phyloP scores from a whole-genome alignment of 1,139 yeast genomes.

The Debaryomycetaceae sp. region DNA sequence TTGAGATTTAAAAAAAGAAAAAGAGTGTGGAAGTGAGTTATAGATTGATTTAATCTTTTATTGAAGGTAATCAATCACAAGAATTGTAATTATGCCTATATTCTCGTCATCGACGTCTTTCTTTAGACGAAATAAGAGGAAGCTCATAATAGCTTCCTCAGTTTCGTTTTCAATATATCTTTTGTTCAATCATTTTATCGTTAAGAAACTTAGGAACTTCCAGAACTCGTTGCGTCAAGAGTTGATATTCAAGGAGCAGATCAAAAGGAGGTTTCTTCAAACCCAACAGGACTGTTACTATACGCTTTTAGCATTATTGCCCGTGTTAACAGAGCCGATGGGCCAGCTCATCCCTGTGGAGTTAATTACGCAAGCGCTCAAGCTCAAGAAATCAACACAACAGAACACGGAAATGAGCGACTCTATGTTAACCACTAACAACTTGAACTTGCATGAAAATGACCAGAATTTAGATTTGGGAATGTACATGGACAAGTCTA shows the following conservation, averaged over 20 bases:
- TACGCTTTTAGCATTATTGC: constrained; percentile 79
- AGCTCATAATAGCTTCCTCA: constrained; percentile 56
- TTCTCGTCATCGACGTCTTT: constrained; percentile 56
- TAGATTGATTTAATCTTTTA: neutral
- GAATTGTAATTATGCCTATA: constrained; percentile 29
- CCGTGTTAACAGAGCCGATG: constrained; percentile 68
- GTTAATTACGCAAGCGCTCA: constrained; percentile 65
- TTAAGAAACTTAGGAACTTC: constrained; percentile 58
- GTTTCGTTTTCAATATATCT: constrained; percentile 56
- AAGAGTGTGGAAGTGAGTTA: neutral
- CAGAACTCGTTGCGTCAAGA: constrained; percentile 72
- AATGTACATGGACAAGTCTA: constrained; percentile 43
- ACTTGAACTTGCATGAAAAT: constrained; percentile 33
- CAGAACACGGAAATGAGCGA: constrained; percentile 20
- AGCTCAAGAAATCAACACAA: constrained; percentile 46
- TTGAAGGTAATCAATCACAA: neutral
- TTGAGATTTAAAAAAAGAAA: neutral
- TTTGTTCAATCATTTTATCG: constrained; percentile 55
- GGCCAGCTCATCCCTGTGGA: constrained; percentile 68
- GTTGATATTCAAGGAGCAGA: constrained; percentile 75
- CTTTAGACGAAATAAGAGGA: constrained; percentile 59
- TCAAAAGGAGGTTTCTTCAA: constrained; percentile 72
- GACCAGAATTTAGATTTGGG: constrained; percentile 25
- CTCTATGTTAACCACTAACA: constrained; percentile 37
- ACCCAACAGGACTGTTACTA: constrained; percentile 89